Conservation (phyloP, 306 rosid genomes). For the Neltuma alba region DNA sequence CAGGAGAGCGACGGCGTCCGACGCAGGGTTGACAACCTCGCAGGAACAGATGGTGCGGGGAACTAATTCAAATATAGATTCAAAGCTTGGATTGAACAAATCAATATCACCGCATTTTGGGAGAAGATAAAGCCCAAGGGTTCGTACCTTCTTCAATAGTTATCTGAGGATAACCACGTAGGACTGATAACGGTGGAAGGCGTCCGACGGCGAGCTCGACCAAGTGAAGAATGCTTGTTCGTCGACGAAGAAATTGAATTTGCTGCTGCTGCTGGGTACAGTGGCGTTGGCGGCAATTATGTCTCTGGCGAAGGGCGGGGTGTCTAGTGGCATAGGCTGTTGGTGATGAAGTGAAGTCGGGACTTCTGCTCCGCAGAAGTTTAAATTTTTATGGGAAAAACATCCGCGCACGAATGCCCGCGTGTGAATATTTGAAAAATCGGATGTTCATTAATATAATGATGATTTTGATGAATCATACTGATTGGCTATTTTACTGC, state of each 20-base stretch:
- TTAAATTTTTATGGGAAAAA: no score
- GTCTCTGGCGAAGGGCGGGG: background rate
- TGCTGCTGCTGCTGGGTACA: background rate
- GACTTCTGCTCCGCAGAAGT: background rate
- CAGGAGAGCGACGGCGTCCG: background rate
- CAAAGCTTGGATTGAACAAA: background rate
- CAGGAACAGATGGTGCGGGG: no score
- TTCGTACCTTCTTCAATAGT: background rate
- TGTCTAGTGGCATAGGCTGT: background rate
- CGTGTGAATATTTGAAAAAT: no score
- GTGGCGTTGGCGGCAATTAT: background rate
- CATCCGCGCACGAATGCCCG: no score
- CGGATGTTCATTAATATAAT: no score
- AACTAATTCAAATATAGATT: background rate
- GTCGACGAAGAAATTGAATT: no score
- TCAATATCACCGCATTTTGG: background rate
- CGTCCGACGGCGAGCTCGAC: background rate
- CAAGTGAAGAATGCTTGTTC: no score
- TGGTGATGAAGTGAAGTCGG: background rate
- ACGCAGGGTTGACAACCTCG: background rate
- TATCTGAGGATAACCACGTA: background rate
- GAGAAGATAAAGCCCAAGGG: background rate
- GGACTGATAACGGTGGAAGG: background rate
- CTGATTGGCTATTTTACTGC: no score
- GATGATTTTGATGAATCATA: no score